Conservation (phyloP, 2,329 filamentous ascomycete species). For the Claviceps maximensis region DNA sequence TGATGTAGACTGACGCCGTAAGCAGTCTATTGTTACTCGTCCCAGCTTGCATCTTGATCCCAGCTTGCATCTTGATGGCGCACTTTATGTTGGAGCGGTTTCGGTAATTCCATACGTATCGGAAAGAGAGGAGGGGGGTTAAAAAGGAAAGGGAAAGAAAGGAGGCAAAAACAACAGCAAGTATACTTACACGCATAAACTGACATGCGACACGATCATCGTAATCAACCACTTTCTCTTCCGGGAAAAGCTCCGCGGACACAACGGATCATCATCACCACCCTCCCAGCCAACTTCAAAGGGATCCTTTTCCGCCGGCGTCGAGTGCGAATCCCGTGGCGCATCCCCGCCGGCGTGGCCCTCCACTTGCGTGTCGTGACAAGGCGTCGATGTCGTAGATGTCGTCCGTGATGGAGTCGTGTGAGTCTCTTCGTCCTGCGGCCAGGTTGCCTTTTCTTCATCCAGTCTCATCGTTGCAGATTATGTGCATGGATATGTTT, state of each 20-base stretch:
- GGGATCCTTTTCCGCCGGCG: conserved; percentile 23
- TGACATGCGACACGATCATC: conserved; percentile 56
- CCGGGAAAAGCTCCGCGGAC: conserved; percentile 55
- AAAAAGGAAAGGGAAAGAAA: too few species aligned
- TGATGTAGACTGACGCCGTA: too few species aligned
- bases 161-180: background rate
- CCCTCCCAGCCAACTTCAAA: conserved; percentile 67
- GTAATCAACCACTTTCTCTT: conserved; percentile 71
- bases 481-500: background rate
- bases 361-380: background rate
- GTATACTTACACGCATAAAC: conserved; percentile 65
- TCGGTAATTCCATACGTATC: too few species aligned
- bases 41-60: too few species aligned
- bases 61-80: too few species aligned
- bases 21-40: too few species aligned
- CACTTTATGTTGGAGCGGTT: too few species aligned
- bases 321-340: background rate
- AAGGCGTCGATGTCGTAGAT: background rate
- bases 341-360: conserved; percentile 6
- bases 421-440: background rate
- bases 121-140: too few species aligned
- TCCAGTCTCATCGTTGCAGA: background rate
- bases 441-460: conserved; percentile 3
- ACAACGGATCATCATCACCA: conserved; percentile 55
- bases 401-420: background rate